Base-by-base conservation (phyloP, 805 yeast genomes). In the Cyberlindnera xishuangbannaensis region DNA sequence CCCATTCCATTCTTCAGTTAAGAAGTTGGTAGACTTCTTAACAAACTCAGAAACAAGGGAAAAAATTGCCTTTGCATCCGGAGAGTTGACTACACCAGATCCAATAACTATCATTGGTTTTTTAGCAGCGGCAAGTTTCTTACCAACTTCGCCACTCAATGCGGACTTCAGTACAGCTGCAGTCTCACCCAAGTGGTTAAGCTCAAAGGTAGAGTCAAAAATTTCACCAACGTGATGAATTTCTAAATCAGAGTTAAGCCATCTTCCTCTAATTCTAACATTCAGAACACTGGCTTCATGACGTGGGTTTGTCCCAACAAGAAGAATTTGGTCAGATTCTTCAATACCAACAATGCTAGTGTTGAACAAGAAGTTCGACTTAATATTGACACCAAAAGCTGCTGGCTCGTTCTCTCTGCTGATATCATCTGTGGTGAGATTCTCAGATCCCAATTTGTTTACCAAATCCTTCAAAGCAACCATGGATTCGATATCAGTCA, bases 241-340 rank as follows among this genome's bases (percentile, higher is more conserved):
- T 47, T 83, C 82, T 51, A 83, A 69, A 47, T 69, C 63, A 24
- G 77, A 70, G 47, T 78, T 66, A 53, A 84, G 66, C 92, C 90
- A 84, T 40, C 71, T 77, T 57, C 77, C 80, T 68, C 95, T 76
- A 48, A 84, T 78, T 61, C 94, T 74, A 26, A 90, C 75, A 59
- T 84, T 84, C 50, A 84, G 68, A 13, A 85, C 94, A 27, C 95
- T 86, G 39, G 95, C 95, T 65, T 84, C 95, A 55, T 73, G 86
- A 55, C 95, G 73, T 39, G 95, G 94, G 66, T 84, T 84, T 28
- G 95, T 77, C 42, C 95, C 95, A 37, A 84, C 73, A 40, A 84
- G 68, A 51, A 84, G 67, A 41, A 84, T 78, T 47, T 74, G 84
- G 54, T 85, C 95, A 33, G 94, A 87, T 39, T 77, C 80, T 58